Evolutionary conservation across 1,139 yeast genomes (phyloP), one percentile per base, ranked within the genome.

Genomic region (Suhomyces bokatorum): DNA sequence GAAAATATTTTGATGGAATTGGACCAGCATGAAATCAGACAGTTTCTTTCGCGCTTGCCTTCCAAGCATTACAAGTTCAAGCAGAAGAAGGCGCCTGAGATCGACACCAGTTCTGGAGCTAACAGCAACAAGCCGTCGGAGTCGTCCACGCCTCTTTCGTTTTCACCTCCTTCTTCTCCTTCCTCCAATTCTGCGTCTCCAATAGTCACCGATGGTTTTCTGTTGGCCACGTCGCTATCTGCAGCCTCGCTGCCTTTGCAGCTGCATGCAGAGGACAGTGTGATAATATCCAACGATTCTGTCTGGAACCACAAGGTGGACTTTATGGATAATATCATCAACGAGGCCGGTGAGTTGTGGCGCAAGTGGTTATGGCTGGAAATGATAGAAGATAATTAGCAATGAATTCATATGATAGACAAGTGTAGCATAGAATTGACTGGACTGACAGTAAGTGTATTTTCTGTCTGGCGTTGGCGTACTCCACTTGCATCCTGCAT

Each of bases 321-420:
- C 53, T 88, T 83, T 58, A 80, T 85, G 62, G 91, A 85, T 56
- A 81, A 81, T 50, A 77, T 89, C 29, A 73, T 89, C 36, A 69
- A 70, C 42, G 95, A 86, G 62, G 91, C 96, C 2, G 96, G 96
- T 14, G 95, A 87, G 57, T 71, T 87, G 42, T 89, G 96, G 96
- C 73, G 96, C 49, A 85, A 84, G 55, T 87, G 95, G 90, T 68
- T 86, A 36, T 86, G 90, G 83, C 70, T 77, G 58, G 91, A 85
- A 59, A 70, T 81, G 68, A 72, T 78, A 55, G 87, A 81, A 38
- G 77, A 73, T 40, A 62, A 63, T 47, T 54, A 44, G 46, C 39
- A 35, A 35, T 35, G 29, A 11, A 26, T 26, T 26, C 29, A 13
- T 13, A 30, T 30, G 13, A 13, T 13, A 27, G 20, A 15, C 5